A percentile compares a stretch with the other conserved stretches of the same genome.
Conservation (phyloP, 75 land plant species). For the Pinus albicaulis region DNA sequence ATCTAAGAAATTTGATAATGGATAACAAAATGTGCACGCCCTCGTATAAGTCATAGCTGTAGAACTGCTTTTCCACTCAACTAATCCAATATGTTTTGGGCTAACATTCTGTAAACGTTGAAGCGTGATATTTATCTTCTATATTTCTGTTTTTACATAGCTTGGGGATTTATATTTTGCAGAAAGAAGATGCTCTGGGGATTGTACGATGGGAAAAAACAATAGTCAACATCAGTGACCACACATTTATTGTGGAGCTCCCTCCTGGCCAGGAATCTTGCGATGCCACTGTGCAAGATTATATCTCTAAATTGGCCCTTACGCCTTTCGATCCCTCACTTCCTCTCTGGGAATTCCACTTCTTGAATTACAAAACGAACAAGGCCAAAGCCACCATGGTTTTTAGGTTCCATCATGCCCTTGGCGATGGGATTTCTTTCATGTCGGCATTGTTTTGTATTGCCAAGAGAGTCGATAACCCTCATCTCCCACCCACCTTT, state of each 20-base stretch:
- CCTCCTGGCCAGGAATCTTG: neutral
- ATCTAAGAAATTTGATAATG: too few relatives aligned
- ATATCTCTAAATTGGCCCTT: neutral
- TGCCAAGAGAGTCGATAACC: neutral
- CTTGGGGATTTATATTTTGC: neutral
- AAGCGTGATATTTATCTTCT: too few relatives aligned
- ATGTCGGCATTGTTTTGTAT: neutral
- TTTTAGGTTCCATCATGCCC: neutral
- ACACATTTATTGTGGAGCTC: neutral
- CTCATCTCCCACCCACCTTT: neutral
- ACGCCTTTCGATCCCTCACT: neutral
- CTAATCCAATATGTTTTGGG: too few relatives aligned
- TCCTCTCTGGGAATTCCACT: slow-evolving; percentile 79
- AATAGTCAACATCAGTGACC: neutral
- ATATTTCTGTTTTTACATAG: too few relatives aligned
- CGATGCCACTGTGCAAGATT: neutral
- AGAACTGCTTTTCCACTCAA: too few relatives aligned
- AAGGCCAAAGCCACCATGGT: neutral
- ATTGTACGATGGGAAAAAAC: neutral
- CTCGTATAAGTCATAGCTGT: too few relatives aligned
- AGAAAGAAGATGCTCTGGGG: neutral
- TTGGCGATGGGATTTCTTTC: neutral
- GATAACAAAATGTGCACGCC: too few relatives aligned
- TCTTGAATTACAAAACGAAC: slow-evolving; percentile 12
- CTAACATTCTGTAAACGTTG: too few relatives aligned